A percentile compares a stretch with the other conserved stretches of the same genome.
Evolutionary conservation across 352 stramenopile genomes (phyloP).

Genomic region (Phytophthora tentaculata): DNA sequence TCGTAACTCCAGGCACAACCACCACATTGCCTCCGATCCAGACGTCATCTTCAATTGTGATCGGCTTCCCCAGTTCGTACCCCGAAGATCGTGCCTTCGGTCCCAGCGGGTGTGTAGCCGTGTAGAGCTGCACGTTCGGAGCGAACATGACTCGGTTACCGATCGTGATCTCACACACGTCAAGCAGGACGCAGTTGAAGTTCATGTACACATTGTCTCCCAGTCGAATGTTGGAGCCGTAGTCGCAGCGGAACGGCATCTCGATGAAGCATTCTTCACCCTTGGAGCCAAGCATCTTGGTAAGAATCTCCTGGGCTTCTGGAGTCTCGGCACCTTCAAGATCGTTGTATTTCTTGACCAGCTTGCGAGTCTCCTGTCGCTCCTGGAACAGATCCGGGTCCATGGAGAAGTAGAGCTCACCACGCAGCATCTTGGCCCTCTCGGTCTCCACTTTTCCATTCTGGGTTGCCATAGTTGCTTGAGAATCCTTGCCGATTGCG

Average conservation of each 20-base stretch:
- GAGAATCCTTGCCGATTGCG: neutral
- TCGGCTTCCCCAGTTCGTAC: constrained; percentile 65
- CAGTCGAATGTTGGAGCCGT: constrained; percentile 84
- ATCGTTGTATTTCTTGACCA: constrained; percentile 58
- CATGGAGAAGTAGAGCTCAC: constrained; percentile 60
- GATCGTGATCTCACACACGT: constrained; percentile 82
- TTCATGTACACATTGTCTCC: constrained; percentile 88
- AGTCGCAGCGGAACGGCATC: constrained; percentile 90
- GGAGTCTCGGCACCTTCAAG: constrained; percentile 30
- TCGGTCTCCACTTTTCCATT: constrained; percentile 37
- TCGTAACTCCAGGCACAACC: constrained; percentile 70
- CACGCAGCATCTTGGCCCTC: constrained; percentile 66
- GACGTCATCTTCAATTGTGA: constrained; percentile 87
- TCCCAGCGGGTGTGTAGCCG: constrained; percentile 79
- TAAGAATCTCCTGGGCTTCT: constrained; percentile 36
- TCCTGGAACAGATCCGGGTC: constrained; percentile 49
- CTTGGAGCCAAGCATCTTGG: constrained; percentile 50
- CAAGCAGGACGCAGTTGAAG: constrained; percentile 88
- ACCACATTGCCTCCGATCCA: constrained; percentile 85
- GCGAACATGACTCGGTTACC: constrained; percentile 77
- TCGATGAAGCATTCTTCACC: constrained; percentile 65
- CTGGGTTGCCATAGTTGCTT: neutral
- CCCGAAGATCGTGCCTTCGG: constrained; percentile 44
- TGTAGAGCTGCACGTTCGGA: constrained; percentile 82
- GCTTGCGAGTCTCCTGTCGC: constrained; percentile 37